Base-by-base conservation (phyloP, 1,284 basidiomycete genomes). In the Gomphus bonarii region DNA sequence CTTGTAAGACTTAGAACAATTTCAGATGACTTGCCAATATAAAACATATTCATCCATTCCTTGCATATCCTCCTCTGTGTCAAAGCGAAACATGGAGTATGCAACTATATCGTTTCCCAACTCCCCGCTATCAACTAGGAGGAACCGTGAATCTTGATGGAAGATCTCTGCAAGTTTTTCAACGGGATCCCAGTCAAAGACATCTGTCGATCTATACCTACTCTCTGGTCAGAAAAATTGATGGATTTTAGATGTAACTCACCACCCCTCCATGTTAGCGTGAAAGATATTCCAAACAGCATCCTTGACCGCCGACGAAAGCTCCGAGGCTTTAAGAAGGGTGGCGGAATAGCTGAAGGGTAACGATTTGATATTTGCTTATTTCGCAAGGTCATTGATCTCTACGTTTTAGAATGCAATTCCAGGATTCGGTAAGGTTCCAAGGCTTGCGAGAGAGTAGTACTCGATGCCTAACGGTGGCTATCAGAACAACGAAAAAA, bases 51-150 rank as follows among this genome's bases (percentile, higher is more conserved):
- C 72, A 12, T 69, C 71, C 6, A 78, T 71, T 9, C 50, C 59
- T 25, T 57, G 50, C 48, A 57, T 46, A 30, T 59, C 58, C 33
- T 63, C 62, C 62, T 90, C 88, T 35, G 70, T 66, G 57, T 88
- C 87, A 60, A 90, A 90, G 2, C 86, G 79, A 66, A 89, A 88
- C 68, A 80, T 79, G 7, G 73, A 65, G 63, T 79, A 90, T 0
- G 79, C 87, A 16, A 76, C 47, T 1, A 77, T 58, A 14, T 61
- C 52, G 22, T 52, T 33, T 30, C 49, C 58, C 3, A 74, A 55
- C 20, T 61, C 57, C 36, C 58, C 59, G 9, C 60, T 57, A 9
- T 63, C 65, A 20, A 77, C 71, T 16, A 86, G 59, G 49, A 88
- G 65, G 64, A 82, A 87, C 11, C 87, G 77, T 38, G 84, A 80